Percentiles rank a stretch among this genome's conserved stretches.
These are phyloP conservation scores for Lentinula sp. DNA, from an alignment of 768 basidiomycete genomes.

Conservation along the genomic window DNA sequence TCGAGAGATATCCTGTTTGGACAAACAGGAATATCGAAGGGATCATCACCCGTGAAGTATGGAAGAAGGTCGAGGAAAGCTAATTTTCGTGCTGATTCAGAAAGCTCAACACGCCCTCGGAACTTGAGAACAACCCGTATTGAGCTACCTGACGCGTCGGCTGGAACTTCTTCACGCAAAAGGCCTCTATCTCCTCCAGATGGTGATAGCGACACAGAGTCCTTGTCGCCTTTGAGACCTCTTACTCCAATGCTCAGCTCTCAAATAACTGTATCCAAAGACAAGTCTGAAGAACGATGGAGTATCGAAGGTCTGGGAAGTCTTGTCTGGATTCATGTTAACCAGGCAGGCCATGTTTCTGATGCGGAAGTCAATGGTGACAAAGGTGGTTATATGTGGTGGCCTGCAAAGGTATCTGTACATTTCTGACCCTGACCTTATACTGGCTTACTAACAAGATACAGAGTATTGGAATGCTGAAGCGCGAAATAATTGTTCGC, in stretches of 20 bases:
- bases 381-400: conserved; percentile 44
- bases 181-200: neutral
- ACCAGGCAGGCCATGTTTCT: conserved; percentile 31
- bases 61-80: neutral
- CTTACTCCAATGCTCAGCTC: neutral
- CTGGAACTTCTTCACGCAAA: neutral
- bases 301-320: conserved; percentile 22
- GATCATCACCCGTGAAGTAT: conserved; percentile 1
- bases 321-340: conserved; percentile 50
- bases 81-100: neutral
- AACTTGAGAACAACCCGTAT: neutral
- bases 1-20: neutral
- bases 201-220: neutral
- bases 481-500: conserved; percentile 19
- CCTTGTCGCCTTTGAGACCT: neutral
- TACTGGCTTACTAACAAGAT: conserved; percentile 1
- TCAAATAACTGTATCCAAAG: too few relatives aligned
- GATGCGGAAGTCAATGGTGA: conserved; percentile 16
- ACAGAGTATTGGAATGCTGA: conserved; percentile 13
- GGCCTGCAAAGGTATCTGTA: conserved; percentile 59
- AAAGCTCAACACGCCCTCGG: neutral
- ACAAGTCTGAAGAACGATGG: conserved; percentile 10
- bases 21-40: neutral
- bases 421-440: neutral
- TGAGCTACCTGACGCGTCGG: neutral